A percentile compares a stretch with the other conserved stretches of the same genome.
phyloP scores from a whole-genome alignment of 2,329 filamentous ascomycete species.

The Nigrospora oryzae region DNA sequence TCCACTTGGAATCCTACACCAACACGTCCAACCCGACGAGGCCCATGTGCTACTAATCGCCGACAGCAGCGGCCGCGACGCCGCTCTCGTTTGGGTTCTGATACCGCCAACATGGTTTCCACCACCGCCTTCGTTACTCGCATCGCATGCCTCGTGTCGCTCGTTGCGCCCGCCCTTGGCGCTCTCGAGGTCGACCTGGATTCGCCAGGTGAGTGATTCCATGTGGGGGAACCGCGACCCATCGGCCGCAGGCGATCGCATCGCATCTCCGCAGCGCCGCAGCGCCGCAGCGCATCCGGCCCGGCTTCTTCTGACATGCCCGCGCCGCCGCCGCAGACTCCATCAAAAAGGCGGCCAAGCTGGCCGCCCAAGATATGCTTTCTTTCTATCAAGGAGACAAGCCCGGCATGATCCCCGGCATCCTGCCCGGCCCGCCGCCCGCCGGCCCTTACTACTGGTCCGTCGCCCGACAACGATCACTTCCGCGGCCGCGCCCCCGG shows the following conservation, averaged over 20 bases:
- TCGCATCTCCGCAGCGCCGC: too few relatives aligned
- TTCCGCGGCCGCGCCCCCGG: slow-evolving; percentile 8
- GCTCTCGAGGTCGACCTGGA: slow-evolving; percentile 17
- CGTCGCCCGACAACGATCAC: slow-evolving; percentile 15
- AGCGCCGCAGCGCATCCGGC: not conserved
- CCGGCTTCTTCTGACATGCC: too few relatives aligned
- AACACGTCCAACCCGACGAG: too few relatives aligned
- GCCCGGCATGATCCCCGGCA: slow-evolving; percentile 44
- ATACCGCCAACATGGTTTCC: not conserved
- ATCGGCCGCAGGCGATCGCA: too few relatives aligned
- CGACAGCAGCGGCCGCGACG: too few relatives aligned
- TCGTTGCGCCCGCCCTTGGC: slow-evolving; percentile 14
- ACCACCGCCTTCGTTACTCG: not conserved
- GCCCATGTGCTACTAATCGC: too few relatives aligned
- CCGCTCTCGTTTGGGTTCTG: too few relatives aligned
- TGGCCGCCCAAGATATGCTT: slow-evolving; percentile 42
- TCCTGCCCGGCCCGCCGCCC: slow-evolving; percentile 45
- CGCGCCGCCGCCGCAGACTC: slow-evolving; percentile 23
- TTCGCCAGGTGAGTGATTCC: slow-evolving; percentile 11
- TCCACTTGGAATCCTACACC: too few relatives aligned
- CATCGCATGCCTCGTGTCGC: slow-evolving; percentile 8
- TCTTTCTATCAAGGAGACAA: slow-evolving; percentile 41
- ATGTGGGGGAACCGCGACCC: too few relatives aligned
- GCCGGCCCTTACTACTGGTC: slow-evolving; percentile 58
- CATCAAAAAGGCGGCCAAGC: slow-evolving; percentile 35